Base-by-base conservation (phyloP, 140 eudicot species). In the Senecio squalidus region DNA sequence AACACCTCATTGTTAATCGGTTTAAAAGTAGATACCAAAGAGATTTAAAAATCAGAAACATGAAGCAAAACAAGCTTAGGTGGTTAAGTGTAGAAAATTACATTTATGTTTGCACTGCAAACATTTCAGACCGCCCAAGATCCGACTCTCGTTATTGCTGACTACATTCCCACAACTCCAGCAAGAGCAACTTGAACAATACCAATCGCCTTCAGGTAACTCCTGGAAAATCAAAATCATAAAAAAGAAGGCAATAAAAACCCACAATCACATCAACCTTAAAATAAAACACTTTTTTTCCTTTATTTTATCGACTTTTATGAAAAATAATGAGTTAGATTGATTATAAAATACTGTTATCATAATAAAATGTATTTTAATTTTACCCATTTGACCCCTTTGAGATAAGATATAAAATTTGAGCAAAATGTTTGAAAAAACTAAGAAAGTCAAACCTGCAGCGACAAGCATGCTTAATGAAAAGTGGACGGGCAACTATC, bases 401-500 rank as follows among this genome's bases (percentile, higher is more conserved):
- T n/a, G n/a, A n/a, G n/a, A n/a, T n/a, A n/a, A n/a, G n/a, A n/a
- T n/a, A n/a, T n/a, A n/a, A n/a, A n/a, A 40, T 16, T n/a, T 65
- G 9, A 68, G 64, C 9, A 47, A 31, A 8, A 48, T 16, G 16
- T 49, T 49, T 9, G 3, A 26, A 36, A 20, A 52, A 29, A 18
- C 22, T 13, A 58, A 5, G 29, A 60, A 69, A 50, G 8, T 29
- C 34, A 68, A 57, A 90, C 97, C 97, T 90, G 72, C 67, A 61
- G 57, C 76, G 50, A 66, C 73, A 91, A 76, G 78, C 98, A 91
- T 22, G 85, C 76, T 68, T 69, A 88, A 76, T 91, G 98, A 67
- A 76, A 91, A 8, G 98, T 85, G 21, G 98, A 81, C 33, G 98
- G 98, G 55, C 98, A 91, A 67, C 75, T 81, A 73, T 91, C 98